Conservation (phyloP, 78 protist genomes). For the Dictyostelium discoideum region DNA sequence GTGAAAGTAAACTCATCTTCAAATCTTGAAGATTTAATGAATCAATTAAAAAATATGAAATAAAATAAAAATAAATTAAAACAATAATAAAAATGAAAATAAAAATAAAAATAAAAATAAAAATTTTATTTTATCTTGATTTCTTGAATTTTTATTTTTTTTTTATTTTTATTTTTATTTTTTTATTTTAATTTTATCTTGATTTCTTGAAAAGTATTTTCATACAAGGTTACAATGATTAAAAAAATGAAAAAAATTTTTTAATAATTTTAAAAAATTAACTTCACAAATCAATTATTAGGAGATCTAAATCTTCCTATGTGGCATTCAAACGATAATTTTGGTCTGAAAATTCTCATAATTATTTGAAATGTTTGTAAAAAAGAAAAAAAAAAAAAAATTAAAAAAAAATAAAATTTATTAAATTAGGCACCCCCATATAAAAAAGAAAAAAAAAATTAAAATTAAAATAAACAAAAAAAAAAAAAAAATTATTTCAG, state of each 20-base stretch:
- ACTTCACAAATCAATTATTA: background rate
- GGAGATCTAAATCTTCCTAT: background rate
- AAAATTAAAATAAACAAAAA: too few relatives aligned
- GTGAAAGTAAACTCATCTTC: constrained; percentile 17
- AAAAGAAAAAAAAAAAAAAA: background rate
- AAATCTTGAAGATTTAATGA: constrained; percentile 47
- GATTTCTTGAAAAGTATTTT: background rate
- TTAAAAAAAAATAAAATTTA: background rate
- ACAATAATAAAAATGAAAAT: background rate
- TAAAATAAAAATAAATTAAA: background rate
- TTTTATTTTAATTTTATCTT: background rate
- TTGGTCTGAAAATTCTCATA: background rate
- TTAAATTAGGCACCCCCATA: too few relatives aligned
- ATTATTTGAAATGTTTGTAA: background rate
- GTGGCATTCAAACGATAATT: background rate
- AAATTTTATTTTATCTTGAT: background rate
- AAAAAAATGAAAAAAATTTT: background rate
- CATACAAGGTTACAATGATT: background rate
- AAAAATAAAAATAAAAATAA: background rate
- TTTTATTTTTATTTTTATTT: background rate
- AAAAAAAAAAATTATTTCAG: too few relatives aligned
- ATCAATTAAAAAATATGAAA: constrained; percentile 45
- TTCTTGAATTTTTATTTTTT: background rate
- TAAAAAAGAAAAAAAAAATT: too few relatives aligned
- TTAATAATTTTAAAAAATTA: background rate